Evolutionary conservation across 495 filamentous ascomycete species (phyloP), one percentile per base, ranked within the genome.

Genomic region (Daldinia grandis): DNA sequence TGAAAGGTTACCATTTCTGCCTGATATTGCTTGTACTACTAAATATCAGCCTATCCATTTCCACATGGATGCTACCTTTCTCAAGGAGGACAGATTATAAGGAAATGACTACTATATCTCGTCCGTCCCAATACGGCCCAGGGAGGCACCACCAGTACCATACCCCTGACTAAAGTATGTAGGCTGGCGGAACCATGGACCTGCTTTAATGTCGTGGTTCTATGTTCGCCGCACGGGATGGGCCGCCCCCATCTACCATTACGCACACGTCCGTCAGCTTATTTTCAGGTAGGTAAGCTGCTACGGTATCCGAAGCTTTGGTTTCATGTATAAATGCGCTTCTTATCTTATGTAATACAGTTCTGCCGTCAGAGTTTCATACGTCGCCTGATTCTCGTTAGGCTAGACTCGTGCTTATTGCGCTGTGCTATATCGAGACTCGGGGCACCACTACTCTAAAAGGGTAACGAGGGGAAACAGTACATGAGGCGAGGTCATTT

Each of bases 241-340:
- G 40, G 63, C 58, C 68, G 62, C 62, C 62, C 68, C 68, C 62
- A 57, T 62, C 63, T 15, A 56, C 21, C 27, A 71, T 66, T 71
- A 63, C 58, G 58, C 28, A 66, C 44, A 19, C 15, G n/a, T 17
- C 15, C 24, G 33, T 59, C 50, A 62, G 68, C 53, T 62, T 66
- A 66, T 17, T 58, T n/a, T 17, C 8, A 57, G 30, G 50, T 21
- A 61, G 30, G 60, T 49, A 64, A 30, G 56, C 66, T 71, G 40
- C 17, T 62, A 71, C 68, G 50, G 57, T 62, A 37, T 66, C 57
- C 31, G 33, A 44, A 24, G 28, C 12, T 8, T 15, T 57, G 14
- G 68, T 71, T 71, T 71, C 68, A 71, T 58, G 14, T 65, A 58
- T 40, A 49, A 58, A 28, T 60, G 27, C 40, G 44, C 51, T 66